A percentile compares a stretch with the other conserved stretches of the same genome.
phyloP scores from a whole-genome alignment of 257 asterid species.

The Capsicum baccatum region DNA sequence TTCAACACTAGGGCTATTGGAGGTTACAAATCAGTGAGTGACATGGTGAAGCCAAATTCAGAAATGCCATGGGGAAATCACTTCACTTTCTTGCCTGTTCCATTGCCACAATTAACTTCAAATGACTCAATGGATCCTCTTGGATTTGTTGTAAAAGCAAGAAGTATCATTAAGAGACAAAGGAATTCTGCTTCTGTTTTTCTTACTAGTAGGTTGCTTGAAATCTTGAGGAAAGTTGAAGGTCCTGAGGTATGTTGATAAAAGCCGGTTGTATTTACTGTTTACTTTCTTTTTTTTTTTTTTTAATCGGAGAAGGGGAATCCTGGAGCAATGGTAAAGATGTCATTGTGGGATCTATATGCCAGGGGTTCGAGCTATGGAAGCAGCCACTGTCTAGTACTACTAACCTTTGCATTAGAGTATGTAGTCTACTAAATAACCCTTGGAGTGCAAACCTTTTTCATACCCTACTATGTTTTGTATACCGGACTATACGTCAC shows the following conservation, averaged over 20 bases:
- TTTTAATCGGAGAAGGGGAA: too few relatives aligned
- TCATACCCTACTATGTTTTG: too few relatives aligned
- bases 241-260: conserved; percentile 60
- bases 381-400: too few relatives aligned
- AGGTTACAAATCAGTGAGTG: conserved; percentile 64
- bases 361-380: too few relatives aligned
- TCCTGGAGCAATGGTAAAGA: too few relatives aligned
- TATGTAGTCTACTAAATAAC: too few relatives aligned
- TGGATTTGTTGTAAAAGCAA: conserved; percentile 48
- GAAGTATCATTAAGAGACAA: conserved; percentile 47
- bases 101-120: conserved; percentile 45
- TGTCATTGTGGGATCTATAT: too few relatives aligned
- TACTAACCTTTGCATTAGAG: too few relatives aligned
- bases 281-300: not conserved
- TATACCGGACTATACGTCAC: too few relatives aligned
- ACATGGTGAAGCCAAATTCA: conserved; percentile 61
- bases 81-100: conserved; percentile 58
- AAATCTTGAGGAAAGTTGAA: conserved; percentile 39
- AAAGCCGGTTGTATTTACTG: too few relatives aligned
- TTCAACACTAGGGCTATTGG: conserved; percentile 60
- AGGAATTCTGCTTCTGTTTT: conserved; percentile 55
- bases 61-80: conserved; percentile 70
- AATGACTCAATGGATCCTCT: conserved; percentile 45
- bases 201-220: conserved; percentile 52
- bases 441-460: too few relatives aligned